These are phyloP conservation scores for Pinguiococcus pyrenoidosus DNA, from an alignment of 108 stramenopile species.

Conservation along the genomic window DNA sequence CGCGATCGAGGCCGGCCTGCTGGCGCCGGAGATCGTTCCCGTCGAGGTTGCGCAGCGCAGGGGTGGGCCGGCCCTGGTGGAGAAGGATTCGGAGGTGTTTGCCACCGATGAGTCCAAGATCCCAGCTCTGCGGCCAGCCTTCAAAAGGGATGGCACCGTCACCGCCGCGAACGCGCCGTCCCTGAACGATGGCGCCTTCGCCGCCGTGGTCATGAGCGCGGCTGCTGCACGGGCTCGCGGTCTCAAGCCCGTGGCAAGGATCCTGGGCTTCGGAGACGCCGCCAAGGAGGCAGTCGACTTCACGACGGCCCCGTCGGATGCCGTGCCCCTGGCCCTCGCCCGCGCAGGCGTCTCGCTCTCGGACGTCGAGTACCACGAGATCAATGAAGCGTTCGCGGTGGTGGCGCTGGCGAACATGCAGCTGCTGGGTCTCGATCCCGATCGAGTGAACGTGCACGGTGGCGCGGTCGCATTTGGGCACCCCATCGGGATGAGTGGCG, in stretches of 20 bases:
- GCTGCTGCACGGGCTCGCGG: constrained; percentile 45
- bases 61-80: constrained; percentile 38
- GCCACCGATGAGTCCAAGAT: constrained; percentile 60
- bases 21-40: constrained; percentile 52
- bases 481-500: constrained; percentile 85
- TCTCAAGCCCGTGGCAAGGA: constrained; percentile 60
- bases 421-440: constrained; percentile 57
- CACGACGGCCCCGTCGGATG: constrained; percentile 74
- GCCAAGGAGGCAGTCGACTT: constrained; percentile 73
- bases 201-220: constrained; percentile 72
- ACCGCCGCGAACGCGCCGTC: constrained; percentile 93
- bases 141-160: constrained; percentile 72
- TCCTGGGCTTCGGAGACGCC: constrained; percentile 73
- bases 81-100: constrained; percentile 66
- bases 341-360: constrained; percentile 51
- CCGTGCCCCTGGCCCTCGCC: constrained; percentile 65
- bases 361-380: constrained; percentile 90
- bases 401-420: constrained; percentile 75
- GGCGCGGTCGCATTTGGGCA: constrained; percentile 89
- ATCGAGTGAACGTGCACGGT: constrained; percentile 74
- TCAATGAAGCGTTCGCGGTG: constrained; percentile 94
- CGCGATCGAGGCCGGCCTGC: too few relatives aligned
- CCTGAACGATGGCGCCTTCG: constrained; percentile 89
- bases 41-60: constrained; percentile 36
- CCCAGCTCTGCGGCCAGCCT: constrained; percentile 57